Conservation (phyloP, 1,284 basidiomycete genomes). For the Austroboletus novae-zelandiae region DNA sequence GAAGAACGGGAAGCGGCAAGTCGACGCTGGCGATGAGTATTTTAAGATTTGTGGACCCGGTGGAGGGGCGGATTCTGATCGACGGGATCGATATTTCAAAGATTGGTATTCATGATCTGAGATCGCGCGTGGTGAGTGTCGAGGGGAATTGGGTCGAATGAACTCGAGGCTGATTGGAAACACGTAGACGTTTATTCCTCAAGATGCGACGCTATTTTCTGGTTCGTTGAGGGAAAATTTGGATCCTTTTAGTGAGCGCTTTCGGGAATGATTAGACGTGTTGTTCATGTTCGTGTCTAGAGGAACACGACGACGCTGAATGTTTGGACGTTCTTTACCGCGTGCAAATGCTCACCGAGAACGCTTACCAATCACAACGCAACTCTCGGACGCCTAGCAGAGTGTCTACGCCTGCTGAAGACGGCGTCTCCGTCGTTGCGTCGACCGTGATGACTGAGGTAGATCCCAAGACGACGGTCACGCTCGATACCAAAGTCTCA, state of each 20-base stretch:
- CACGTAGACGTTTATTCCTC: slow-evolving; percentile 75
- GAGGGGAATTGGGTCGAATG: neutral
- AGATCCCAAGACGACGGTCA: slow-evolving; percentile 42
- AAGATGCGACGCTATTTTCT: slow-evolving; percentile 82
- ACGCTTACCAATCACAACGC: slow-evolving; percentile 42
- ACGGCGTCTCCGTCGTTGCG: neutral
- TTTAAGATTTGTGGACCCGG: slow-evolving; percentile 86
- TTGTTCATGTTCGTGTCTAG: slow-evolving; percentile 30
- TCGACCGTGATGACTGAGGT: slow-evolving; percentile 30
- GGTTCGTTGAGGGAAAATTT: slow-evolving; percentile 85
- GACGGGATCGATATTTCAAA: slow-evolving; percentile 88
- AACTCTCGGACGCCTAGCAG: slow-evolving; percentile 27
- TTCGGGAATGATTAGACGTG: neutral
- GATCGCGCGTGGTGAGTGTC: slow-evolving; percentile 63
- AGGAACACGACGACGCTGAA: slow-evolving; percentile 79
- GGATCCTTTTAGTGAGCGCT: slow-evolving; percentile 69
- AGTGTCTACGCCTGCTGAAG: slow-evolving; percentile 18
- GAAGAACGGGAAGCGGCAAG: slow-evolving; percentile 79
- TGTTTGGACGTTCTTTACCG: slow-evolving; percentile 53
- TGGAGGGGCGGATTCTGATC: slow-evolving; percentile 74
- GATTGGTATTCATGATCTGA: slow-evolving; percentile 84
- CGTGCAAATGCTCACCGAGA: slow-evolving; percentile 56
- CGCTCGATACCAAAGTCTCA: slow-evolving; percentile 58
- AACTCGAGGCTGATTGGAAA: slow-evolving; percentile 4
- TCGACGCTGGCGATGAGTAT: slow-evolving; percentile 84